These are phyloP conservation scores for Dictyostelium purpureum DNA, from an alignment of 78 protist genomes.

Conservation along the genomic window DNA sequence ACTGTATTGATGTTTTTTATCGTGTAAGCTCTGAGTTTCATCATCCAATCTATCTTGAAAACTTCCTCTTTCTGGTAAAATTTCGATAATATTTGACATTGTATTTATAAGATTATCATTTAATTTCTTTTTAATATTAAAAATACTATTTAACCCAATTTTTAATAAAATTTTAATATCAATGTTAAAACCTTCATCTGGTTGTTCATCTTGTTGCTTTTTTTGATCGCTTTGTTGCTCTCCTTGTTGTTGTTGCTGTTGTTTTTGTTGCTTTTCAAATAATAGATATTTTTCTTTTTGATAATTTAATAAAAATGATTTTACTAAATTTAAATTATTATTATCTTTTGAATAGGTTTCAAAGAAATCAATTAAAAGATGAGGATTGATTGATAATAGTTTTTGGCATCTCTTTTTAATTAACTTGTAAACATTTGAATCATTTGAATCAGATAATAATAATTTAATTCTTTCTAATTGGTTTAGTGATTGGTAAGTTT, in stretches of 20 bases:
- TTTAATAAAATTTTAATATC: not conserved
- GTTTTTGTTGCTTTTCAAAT: not conserved
- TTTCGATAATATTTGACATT: not conserved
- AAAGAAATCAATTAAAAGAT: not conserved
- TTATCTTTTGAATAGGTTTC: constrained; percentile 8
- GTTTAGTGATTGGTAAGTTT: not conserved
- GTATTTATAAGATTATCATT: not conserved
- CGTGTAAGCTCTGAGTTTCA: not conserved
- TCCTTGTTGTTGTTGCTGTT: not conserved
- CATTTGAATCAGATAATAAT: not conserved
- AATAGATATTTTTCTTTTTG: not conserved
- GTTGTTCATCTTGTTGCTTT: not conserved
- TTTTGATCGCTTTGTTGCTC: not conserved
- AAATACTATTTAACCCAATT: constrained; percentile 18
- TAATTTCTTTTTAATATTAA: not conserved
- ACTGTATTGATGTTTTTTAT: not conserved
- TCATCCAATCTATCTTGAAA: not conserved
- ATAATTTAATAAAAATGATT: not conserved
- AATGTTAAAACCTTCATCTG: not conserved
- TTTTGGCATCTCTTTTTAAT: not conserved
- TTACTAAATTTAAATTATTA: not conserved
- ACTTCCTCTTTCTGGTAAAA: constrained; percentile 17
- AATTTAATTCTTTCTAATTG: not conserved
- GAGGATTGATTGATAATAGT: not conserved
- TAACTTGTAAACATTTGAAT: not conserved